Percentiles rank a stretch among this genome's conserved stretches.
Evolutionary conservation across 2,329 filamentous ascomycete genomes (phyloP).

Genomic region (Hymenoscyphus infarciens): DNA sequence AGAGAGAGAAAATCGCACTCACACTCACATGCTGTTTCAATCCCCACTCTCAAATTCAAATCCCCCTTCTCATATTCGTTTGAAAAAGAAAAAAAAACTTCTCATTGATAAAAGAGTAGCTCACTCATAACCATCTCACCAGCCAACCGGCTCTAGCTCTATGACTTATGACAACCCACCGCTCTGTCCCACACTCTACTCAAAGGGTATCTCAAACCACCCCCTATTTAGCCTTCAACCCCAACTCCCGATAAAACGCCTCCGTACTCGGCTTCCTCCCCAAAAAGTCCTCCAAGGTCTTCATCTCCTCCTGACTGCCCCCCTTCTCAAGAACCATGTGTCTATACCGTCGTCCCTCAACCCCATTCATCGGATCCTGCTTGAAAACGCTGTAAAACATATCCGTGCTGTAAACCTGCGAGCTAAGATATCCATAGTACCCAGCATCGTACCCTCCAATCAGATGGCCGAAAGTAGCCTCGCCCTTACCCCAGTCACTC

Average conservation of each 20-base stretch:
- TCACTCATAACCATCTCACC: no score
- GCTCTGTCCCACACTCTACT: neutral
- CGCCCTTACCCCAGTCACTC: conserved; percentile 65
- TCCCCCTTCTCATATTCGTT: no score
- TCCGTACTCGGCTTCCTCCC: conserved; percentile 73
- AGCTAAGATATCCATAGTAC: conserved; percentile 74
- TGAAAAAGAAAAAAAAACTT: no score
- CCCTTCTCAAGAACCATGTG: conserved; percentile 76
- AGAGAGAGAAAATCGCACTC: no score
- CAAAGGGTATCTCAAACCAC: neutral
- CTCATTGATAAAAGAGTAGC: no score
- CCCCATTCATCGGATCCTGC: conserved; percentile 71
- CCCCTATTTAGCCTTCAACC: conserved; percentile 37
- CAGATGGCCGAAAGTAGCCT: conserved; percentile 78
- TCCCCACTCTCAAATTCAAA: no score
- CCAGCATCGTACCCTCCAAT: conserved; percentile 83
- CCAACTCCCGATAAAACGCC: conserved; percentile 76
- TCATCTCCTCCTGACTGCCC: conserved; percentile 77
- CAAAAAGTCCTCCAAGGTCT: conserved; percentile 72
- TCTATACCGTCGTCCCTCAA: conserved; percentile 70
- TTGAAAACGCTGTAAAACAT: conserved; percentile 84
- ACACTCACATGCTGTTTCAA: no score
- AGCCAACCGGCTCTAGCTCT: no score
- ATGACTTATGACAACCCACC: no score
- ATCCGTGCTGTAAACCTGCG: conserved; percentile 77